Conservation (phyloP, 1,284 basidiomycete species). For the Schizophyllum commune region DNA sequence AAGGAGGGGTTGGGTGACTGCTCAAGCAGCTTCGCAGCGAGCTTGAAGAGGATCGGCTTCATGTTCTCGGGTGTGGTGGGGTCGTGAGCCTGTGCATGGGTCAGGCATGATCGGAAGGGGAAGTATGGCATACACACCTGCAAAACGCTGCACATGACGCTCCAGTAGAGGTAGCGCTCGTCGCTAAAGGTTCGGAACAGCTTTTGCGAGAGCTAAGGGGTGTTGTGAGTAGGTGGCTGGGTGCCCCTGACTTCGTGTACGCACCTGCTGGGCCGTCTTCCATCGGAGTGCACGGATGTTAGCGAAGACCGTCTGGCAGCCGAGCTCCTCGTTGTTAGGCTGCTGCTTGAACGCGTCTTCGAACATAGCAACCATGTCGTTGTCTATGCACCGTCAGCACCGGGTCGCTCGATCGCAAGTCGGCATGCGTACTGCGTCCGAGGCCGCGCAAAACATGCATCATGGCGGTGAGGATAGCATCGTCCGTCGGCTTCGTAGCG, state of each 20-base stretch:
- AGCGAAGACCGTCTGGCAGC: constrained; percentile 75
- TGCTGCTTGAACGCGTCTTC: constrained; percentile 74
- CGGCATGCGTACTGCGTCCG: constrained; percentile 54
- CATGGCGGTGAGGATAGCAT: constrained; percentile 67
- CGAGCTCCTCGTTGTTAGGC: constrained; percentile 75
- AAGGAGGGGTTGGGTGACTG: constrained; percentile 55
- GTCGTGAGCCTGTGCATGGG: constrained; percentile 49
- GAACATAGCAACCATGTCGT: constrained; percentile 72
- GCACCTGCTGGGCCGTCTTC: constrained; percentile 74
- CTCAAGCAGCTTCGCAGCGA: constrained; percentile 61
- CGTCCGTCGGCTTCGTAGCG: constrained; percentile 58
- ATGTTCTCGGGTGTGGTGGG: constrained; percentile 49
- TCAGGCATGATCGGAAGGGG: not conserved
- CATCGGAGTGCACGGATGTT: constrained; percentile 70
- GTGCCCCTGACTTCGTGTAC: constrained; percentile 9
- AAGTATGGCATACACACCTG: constrained; percentile 39
- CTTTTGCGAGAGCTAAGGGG: constrained; percentile 55
- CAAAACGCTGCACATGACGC: constrained; percentile 70
- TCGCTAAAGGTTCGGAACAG: constrained; percentile 74
- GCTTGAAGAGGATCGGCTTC: constrained; percentile 59
- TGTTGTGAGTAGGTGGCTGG: constrained; percentile 10
- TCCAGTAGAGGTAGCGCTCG: constrained; percentile 80
- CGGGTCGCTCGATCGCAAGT: not conserved
- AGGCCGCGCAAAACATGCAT: constrained; percentile 72
- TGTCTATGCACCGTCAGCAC: constrained; percentile 35